These are phyloP conservation scores for Alternaria sp. DNA, from an alignment of 2,329 filamentous ascomycete species.

Conservation along the genomic window DNA sequence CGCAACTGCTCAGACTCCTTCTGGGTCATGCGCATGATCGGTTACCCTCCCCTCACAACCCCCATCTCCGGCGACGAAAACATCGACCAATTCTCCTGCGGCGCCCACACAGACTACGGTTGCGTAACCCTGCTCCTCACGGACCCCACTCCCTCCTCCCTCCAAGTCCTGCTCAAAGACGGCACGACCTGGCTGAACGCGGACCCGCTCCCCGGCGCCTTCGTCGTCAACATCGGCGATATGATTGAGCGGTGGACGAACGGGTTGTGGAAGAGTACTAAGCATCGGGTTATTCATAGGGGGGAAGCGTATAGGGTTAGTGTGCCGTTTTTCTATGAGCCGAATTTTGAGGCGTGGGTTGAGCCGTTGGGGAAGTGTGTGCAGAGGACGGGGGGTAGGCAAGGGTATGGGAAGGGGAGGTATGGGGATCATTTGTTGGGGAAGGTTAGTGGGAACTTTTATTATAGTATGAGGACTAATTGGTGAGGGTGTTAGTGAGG, in stretches of 20 bases:
- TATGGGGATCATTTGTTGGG: conserved; percentile 53
- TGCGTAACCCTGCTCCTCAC: conserved; percentile 56
- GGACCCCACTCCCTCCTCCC: conserved; percentile 51
- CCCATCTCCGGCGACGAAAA: conserved; percentile 6
- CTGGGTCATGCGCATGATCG: conserved; percentile 52
- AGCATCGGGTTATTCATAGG: conserved; percentile 55
- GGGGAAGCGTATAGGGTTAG: conserved; percentile 48
- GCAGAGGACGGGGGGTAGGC: conserved; percentile 34
- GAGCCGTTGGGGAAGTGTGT: conserved; percentile 49
- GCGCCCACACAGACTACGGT: conserved; percentile 55
- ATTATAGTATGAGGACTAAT: conserved; percentile 36
- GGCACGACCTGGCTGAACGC: conserved; percentile 53
- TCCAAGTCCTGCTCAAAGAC: conserved; percentile 53
- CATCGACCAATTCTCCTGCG: conserved; percentile 47
- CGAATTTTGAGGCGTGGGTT: conserved; percentile 50
- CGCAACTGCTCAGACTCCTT: conserved; percentile 42
- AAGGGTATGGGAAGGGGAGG: conserved; percentile 34
- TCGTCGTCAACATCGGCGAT: conserved; percentile 59
- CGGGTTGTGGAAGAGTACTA: conserved; percentile 51
- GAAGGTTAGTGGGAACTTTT: conserved; percentile 54
- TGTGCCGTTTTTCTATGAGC: conserved; percentile 59
- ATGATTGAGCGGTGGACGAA: conserved; percentile 57
- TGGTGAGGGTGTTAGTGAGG: conserved; percentile 16
- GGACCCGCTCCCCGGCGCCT: conserved; percentile 52
- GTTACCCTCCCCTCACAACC: conserved; percentile 43